A percentile compares a stretch with the other conserved stretches of the same genome.
Evolutionary conservation across 2,329 filamentous ascomycete genomes (phyloP).

Genomic region (Pseudocercospora eumusae): DNA sequence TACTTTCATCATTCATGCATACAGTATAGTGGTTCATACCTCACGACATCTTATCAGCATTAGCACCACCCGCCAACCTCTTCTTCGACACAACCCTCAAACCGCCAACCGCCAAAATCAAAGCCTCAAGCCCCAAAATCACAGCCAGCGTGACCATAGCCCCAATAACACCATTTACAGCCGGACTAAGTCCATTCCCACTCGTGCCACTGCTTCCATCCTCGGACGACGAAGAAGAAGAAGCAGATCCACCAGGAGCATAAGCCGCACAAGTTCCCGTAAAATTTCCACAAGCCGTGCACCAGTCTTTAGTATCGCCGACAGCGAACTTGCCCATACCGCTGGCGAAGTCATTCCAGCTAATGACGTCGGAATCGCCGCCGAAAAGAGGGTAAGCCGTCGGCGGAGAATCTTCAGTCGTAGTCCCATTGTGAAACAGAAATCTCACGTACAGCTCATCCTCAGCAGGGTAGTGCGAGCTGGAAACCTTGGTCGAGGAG

Average conservation of each 20-base stretch:
- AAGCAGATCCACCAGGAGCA: constrained; percentile 29
- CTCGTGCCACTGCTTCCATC: constrained; percentile 34
- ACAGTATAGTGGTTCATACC: not conserved
- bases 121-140: constrained; percentile 57
- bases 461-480: constrained; percentile 35
- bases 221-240: constrained; percentile 21
- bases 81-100: constrained; percentile 61
- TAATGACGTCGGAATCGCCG: constrained; percentile 55
- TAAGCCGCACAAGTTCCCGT: constrained; percentile 64
- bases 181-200: constrained; percentile 59
- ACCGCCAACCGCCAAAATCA: constrained; percentile 58
- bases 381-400: constrained; percentile 64
- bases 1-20: not conserved
- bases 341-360: constrained; percentile 68
- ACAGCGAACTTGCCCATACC: constrained; percentile 69
- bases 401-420: constrained; percentile 47
- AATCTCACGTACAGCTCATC: constrained; percentile 61
- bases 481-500: constrained; percentile 46
- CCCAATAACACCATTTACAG: constrained; percentile 79
- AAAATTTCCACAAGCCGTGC: constrained; percentile 70
- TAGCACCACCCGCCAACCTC: constrained; percentile 33
- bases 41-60: constrained; percentile 8
- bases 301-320: constrained; percentile 68
- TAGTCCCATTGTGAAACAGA: constrained; percentile 64
- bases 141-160: constrained; percentile 68